Base-by-base conservation (phyloP, 148 eudicot genomes). In the Nepenthes mirabilis region DNA sequence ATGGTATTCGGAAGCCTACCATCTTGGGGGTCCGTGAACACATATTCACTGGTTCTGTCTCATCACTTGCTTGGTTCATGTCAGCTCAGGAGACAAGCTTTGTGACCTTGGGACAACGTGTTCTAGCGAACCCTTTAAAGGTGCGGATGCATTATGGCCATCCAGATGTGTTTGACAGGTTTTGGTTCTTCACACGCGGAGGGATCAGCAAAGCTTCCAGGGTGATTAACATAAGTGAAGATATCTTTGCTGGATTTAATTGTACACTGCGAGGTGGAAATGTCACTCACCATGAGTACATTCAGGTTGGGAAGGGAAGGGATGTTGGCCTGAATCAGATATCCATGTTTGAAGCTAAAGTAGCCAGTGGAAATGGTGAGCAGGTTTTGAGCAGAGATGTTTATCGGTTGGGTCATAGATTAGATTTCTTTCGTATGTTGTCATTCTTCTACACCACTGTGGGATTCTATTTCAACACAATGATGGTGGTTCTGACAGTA, bases 81-180 rank as follows among this genome's bases (percentile, higher is more conserved):
- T 90, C 97, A 2, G 87, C 89, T 47, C 97, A 87, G 75, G 97
- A 90, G 68, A 87, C 68, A 34, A 84, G 97, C 75, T 90, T 90
- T 84, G 97, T 90, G 55, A 90, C 97, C 11, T 70, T 90, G 75
- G 95, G 97, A 37, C 97, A 90, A 62, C 95, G 97, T 79, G 97
- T 90, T 48, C 77, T 90, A 59, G 97, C 95, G 40, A 84, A 87
- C 64, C 97, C 97, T 37, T 66, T 90, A 81, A 90, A 90, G 74
- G 72, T 90, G 40, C 76, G 97, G 3, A 80, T 90, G 97, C 97
- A 90, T 74, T 90, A 90, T 74, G 97, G 97, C 36, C 97, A 90
- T 60, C 95, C 97, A 3, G 97, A 90, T 74, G 97, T 90, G 3
- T 90, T 90, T 60, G 91, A 90, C 70, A 80, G 95, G 64, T 87